Conservation (phyloP, 169 alveolate genomes). For the Babesia bovis region DNA sequence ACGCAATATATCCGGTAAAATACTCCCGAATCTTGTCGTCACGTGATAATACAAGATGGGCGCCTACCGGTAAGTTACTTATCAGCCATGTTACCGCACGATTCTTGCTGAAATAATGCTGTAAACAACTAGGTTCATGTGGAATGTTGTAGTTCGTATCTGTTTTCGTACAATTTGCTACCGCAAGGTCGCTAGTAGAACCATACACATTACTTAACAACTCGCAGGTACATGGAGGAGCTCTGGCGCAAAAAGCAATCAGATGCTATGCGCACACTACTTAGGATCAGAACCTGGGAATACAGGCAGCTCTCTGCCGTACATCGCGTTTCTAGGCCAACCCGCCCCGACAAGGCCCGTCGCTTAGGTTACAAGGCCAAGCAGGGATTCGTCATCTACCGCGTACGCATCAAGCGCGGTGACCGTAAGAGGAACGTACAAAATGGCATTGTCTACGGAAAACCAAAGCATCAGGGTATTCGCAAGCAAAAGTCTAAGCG, state of each 20-base stretch:
- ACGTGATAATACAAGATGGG: constrained; percentile 34
- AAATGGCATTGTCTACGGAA: constrained; percentile 99
- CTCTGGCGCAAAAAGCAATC: constrained; percentile 99
- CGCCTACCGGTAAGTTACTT: constrained; percentile 40
- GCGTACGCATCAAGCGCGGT: constrained; percentile 99
- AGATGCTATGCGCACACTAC: constrained; percentile 97
- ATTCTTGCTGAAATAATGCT: no score
- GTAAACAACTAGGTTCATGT: no score
- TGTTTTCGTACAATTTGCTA: no score
- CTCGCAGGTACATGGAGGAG: constrained; percentile 93
- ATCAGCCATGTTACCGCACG: no score
- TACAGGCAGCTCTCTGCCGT: constrained; percentile 97
- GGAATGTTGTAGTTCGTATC: no score
- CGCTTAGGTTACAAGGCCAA: constrained; percentile 99
- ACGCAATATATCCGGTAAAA: constrained; percentile 13
- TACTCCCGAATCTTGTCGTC: not conserved
- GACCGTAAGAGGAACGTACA: constrained; percentile 97
- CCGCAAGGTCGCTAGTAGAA: no score
- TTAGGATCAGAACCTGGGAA: constrained; percentile 99
- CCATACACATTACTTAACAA: no score
- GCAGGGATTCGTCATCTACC: constrained; percentile 98
- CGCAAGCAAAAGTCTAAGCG: constrained; percentile 94
- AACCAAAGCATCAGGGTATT: constrained; percentile 98
- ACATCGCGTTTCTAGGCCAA: constrained; percentile 92
- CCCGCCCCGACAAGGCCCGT: constrained; percentile 97